Evolutionary conservation across 208 protist genomes (phyloP).

Genomic region (Crithidia acanthocephali): DNA sequence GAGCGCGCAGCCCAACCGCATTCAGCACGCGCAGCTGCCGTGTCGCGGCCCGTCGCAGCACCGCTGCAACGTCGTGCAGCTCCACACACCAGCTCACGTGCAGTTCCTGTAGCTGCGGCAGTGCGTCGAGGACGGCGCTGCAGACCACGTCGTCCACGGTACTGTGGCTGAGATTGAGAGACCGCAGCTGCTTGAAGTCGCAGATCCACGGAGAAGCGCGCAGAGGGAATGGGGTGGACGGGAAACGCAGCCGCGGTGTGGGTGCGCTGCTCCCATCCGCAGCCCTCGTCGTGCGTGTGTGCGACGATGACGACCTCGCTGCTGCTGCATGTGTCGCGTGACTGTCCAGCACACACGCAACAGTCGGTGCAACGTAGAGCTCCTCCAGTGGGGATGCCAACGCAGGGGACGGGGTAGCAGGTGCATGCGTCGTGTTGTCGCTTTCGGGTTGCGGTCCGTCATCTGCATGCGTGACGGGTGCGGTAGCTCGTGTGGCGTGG

Average conservation of each 20-base stretch:
- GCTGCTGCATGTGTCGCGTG: background rate
- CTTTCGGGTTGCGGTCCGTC: too few species aligned
- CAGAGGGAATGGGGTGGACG: background rate
- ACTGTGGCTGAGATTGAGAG: conserved; percentile 18
- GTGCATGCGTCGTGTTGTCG: too few species aligned
- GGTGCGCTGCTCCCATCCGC: background rate
- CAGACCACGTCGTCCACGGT: background rate
- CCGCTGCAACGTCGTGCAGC: background rate
- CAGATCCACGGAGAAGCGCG: conserved; percentile 3
- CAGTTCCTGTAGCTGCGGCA: conserved; percentile 3
- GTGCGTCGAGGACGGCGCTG: background rate
- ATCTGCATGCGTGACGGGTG: too few species aligned
- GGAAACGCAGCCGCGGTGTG: background rate
- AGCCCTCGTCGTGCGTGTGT: background rate
- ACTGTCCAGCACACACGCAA: background rate
- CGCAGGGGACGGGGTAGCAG: background rate
- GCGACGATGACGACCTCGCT: background rate
- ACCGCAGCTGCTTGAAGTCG: background rate
- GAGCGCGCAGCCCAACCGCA: background rate
- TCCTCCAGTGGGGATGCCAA: conserved; percentile 5
- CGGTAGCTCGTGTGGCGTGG: too few species aligned
- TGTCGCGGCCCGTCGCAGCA: background rate
- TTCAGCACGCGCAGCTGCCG: conserved; percentile 9
- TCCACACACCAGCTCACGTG: conserved; percentile 5
- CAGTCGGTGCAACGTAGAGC: background rate